Evolutionary conservation across 2,329 filamentous ascomycete genomes (phyloP).

Genomic region (Alternaria rosae): DNA sequence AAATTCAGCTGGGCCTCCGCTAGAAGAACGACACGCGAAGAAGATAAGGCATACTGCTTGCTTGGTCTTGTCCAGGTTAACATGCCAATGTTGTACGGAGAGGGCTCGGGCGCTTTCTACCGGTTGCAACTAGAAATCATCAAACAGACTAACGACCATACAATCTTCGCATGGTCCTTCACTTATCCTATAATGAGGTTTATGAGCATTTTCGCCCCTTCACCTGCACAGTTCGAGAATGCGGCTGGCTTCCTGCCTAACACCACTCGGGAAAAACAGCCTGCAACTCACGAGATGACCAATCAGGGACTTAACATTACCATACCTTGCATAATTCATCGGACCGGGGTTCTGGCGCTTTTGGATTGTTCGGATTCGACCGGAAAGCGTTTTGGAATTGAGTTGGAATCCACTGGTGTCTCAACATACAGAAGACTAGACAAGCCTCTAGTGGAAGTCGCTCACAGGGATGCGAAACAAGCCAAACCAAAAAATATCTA

Average conservation of each 20-base stretch:
- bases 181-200: neutral
- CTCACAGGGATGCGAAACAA: neutral
- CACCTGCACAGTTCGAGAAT: neutral
- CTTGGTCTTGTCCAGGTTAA: neutral
- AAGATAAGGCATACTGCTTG: neutral
- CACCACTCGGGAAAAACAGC: neutral
- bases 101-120: neutral
- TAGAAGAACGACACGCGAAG: neutral
- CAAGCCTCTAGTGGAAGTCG: neutral
- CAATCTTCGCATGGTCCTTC: neutral
- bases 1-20: neutral
- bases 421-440: neutral
- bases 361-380: neutral
- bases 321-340: neutral
- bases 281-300: neutral
- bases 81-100: neutral
- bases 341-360: neutral
- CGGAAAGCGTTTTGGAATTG: neutral
- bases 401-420: neutral
- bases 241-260: neutral
- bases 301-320: neutral
- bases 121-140: neutral
- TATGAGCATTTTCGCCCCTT: neutral
- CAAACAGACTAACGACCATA: neutral
- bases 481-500: neutral